Evolutionary conservation across 2,329 filamentous ascomycete genomes (phyloP), one percentile per base, ranked within the genome.

Genomic region (Pestalotiopsis sp.): DNA sequence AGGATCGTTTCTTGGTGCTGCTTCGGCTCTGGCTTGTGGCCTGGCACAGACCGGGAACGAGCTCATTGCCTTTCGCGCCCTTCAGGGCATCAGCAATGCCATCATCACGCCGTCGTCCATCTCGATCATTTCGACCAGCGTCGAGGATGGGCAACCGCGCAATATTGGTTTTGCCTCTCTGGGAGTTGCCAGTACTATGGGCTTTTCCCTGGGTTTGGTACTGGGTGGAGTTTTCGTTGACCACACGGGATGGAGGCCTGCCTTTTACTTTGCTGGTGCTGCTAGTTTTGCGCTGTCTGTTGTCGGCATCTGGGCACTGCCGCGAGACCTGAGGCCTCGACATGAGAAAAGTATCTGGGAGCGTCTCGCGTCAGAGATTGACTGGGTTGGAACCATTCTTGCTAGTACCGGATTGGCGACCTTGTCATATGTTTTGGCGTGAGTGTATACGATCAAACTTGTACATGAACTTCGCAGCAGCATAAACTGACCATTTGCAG

Each of bases 311-410:
- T 66, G 64, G 64, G 64, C 64, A 12, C 38, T 58, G 64, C 64
- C 64, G n/a, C 41, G 4, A 27, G 45, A 57, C 49, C 4, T n/a
- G 14, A n/a, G 39, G 17, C 41, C 20, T n/a, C 62, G 20, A 27
- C 20, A n/a, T 9, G 27, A 23, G 11, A 17, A n/a, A 23, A 25
- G 31, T 4, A 36, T 36, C 25, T 65, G 62, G 62, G n/a, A 66
- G 4, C 20, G 31, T 13, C 23, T 61, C 23, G 31, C 52, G 11
- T 61, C 52, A n/a, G 81, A 85, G 2, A 83, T 86, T 63, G 84
- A 86, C 67, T 86, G 83, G 84, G 69, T 84, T 41, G 84, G 84
- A 0, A 81, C 80, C 3, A 12, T 78, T 2, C 77, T 85, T 17
- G 78, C 80, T 4, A 80, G 78, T 65, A 72, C 77, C 1, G 80